Evolutionary conservation across 2,329 filamentous ascomycete genomes (phyloP).

Genomic region (Atkinsonella hypoxylon): DNA sequence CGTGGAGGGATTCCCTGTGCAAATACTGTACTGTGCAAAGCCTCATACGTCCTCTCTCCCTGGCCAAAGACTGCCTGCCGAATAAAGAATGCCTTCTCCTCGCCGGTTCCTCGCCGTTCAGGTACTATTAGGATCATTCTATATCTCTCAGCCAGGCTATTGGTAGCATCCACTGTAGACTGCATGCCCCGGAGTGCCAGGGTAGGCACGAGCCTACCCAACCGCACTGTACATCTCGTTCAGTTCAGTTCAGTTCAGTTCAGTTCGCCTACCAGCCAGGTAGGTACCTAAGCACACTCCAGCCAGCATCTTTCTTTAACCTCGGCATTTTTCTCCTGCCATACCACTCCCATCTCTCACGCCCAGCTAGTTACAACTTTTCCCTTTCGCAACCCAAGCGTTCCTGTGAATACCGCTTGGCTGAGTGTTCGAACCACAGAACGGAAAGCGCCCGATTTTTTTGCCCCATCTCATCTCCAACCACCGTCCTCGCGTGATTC

Average conservation of each 20-base stretch:
- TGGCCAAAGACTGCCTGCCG: constrained; percentile 9
- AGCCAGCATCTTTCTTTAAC: not conserved
- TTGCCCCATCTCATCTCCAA: no score
- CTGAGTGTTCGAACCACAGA: no score
- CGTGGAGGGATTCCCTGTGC: constrained; percentile 11
- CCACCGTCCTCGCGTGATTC: no score
- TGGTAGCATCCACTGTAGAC: not conserved
- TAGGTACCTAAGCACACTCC: no score
- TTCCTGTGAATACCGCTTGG: no score
- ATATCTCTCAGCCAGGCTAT: constrained; percentile 1
- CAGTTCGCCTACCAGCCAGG: not conserved
- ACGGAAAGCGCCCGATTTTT: no score
- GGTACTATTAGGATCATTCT: not conserved
- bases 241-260: not conserved
- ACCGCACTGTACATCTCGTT: not conserved
- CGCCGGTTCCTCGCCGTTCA: constrained; percentile 12
- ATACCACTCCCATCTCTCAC: no score
- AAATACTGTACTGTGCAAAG: constrained; percentile 14
- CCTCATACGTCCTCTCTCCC: constrained; percentile 11
- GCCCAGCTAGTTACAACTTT: no score
- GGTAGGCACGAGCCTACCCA: no score
- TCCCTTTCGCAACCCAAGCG: no score
- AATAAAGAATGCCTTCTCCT: constrained; percentile 10
- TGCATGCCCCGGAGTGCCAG: no score
- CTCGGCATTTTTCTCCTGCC: not conserved